Base-by-base conservation (phyloP, 1,284 basidiomycete species). In the Mycena sp. region DNA sequence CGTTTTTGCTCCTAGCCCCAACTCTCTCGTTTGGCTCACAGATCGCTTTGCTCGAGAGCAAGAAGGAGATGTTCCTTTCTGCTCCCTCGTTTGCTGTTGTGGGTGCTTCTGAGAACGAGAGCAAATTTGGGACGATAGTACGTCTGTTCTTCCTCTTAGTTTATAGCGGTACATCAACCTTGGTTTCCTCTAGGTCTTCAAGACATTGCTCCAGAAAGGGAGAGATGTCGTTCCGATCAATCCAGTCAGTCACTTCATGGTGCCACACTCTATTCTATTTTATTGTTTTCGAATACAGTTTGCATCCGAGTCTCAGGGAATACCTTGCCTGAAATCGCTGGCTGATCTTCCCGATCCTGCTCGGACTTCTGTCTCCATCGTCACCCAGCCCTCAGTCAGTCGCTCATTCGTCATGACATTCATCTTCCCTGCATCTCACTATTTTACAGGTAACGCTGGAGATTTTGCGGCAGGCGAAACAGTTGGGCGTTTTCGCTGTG, bases 51-150 rank as follows among this genome's bases (percentile, higher is more conserved):
- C 45, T 50, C n/a, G 48, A 63, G 40, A 58, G 62, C 52, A 58
- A 55, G 56, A 46, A 19, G 19, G 48, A 57, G 21, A 32, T 74
- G 37, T 93, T 93, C 77, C 74, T 93, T 38, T 81, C 85, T 4
- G 83, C 86, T 17, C 80, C 86, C 3, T 75, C 81, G 55, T 94
- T 85, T 64, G 92, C 91, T 30, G 91, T 94, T 30, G 87, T 93
- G 11, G 92, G 92, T 41, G 92, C 91, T 3, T 93, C 90, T 38
- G 91, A 88, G 67, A 88, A 93, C 74, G 82, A 85, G 69, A 80
- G 79, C 58, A 94, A 93, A 78, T 91, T 80, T 72, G 91, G 91
- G 10, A 91, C 89, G 45, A 91, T 88, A 83, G 91, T 89, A 54
- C 58, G 75, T 55, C 30, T 25, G 16, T 19, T 30, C 5, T 12